Evolutionary conservation across 2,329 filamentous ascomycete species (phyloP).

Genomic region (Lachnellula willkommii): DNA sequence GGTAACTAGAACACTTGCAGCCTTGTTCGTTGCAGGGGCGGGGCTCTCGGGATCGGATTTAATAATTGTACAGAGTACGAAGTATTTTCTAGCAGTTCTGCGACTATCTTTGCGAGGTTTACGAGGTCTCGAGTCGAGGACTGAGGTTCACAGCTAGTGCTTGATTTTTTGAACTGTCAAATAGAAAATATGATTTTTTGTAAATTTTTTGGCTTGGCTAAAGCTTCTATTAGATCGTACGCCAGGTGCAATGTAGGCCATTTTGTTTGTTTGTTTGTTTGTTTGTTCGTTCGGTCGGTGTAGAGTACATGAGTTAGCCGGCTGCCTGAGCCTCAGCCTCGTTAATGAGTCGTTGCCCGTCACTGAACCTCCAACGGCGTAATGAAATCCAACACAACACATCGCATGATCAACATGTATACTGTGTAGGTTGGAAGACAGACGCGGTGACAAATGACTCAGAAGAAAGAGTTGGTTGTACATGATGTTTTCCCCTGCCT

Average conservation of each 20-base stretch:
- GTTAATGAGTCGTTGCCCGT: background rate
- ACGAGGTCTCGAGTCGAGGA: background rate
- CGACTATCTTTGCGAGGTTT: too few species aligned
- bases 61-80: background rate
- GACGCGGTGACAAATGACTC: conserved; percentile 5
- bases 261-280: background rate
- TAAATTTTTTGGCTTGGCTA: background rate
- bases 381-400: background rate
- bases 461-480: conserved; percentile 6
- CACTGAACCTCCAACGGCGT: background rate
- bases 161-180: background rate
- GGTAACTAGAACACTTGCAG: background rate
- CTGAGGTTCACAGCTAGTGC: background rate
- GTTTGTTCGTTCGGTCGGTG: background rate
- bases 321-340: background rate
- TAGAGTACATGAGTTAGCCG: background rate
- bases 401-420: conserved; percentile 2
- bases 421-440: background rate
- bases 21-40: background rate
- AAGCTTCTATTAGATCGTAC: background rate
- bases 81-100: too few species aligned
- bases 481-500: conserved; percentile 2
- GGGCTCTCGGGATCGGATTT: background rate
- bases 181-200: background rate
- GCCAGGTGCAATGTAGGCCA: background rate